Conservation (phyloP, 306 rosid species). For the Cicer bijugum region DNA sequence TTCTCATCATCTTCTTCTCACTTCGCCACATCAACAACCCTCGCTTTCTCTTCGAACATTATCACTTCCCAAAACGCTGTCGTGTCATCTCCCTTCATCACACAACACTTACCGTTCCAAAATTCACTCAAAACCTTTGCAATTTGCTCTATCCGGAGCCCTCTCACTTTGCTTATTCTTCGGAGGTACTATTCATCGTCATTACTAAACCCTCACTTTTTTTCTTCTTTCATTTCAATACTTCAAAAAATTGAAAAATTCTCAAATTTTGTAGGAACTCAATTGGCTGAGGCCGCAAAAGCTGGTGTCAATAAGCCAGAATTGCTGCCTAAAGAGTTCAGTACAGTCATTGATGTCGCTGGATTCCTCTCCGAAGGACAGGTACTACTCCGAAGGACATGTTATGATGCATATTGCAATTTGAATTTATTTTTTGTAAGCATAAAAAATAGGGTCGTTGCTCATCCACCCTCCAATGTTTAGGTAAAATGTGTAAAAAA, state of each 20-base stretch:
- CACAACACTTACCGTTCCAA: conserved; percentile 37
- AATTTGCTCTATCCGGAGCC: conserved; percentile 66
- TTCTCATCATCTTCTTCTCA: conserved; percentile 20
- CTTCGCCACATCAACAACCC: conserved; percentile 4
- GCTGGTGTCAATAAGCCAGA: conserved; percentile 91
- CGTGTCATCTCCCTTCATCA: conserved; percentile 51
- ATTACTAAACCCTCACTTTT: background rate
- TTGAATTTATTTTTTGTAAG: too few species aligned
- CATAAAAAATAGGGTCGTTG: too few species aligned
- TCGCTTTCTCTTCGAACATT: conserved; percentile 40
- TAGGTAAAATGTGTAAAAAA: too few species aligned
- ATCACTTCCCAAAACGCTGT: conserved; percentile 40
- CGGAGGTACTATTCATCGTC: conserved; percentile 53
- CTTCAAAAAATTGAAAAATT: background rate
- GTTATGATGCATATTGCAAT: too few species aligned
- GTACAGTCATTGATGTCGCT: conserved; percentile 89
- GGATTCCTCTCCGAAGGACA: conserved; percentile 97
- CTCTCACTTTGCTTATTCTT: conserved; percentile 68
- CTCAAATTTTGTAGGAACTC: conserved; percentile 49
- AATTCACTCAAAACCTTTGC: conserved; percentile 56
- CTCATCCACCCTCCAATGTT: too few species aligned
- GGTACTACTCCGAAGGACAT: conserved; percentile 43
- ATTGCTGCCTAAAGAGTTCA: conserved; percentile 84
- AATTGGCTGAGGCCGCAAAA: conserved; percentile 76
- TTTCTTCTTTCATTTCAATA: background rate